phyloP scores from a whole-genome alignment of 176 grass and related monocot species.

The Phragmites australis region DNA sequence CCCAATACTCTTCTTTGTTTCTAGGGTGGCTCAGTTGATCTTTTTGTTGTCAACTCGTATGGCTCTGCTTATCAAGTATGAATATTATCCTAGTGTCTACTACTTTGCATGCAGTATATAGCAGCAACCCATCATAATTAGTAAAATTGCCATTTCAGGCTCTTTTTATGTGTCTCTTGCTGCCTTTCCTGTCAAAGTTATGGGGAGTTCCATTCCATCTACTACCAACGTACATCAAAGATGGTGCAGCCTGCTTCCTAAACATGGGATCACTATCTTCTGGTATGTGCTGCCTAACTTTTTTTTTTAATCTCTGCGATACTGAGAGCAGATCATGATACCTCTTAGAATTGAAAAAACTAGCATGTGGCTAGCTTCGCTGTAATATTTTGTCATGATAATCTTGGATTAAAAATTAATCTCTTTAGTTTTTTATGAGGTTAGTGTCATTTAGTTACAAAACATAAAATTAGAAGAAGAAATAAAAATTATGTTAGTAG shows the following conservation, averaged over 20 bases:
- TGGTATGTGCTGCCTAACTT: slow-evolving; percentile 47
- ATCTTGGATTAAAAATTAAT: no score
- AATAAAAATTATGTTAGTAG: no score
- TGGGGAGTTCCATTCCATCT: slow-evolving; percentile 92
- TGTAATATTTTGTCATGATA: no score
- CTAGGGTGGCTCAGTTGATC: slow-evolving; percentile 90
- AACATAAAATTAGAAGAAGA: no score
- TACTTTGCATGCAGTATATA: slow-evolving; percentile 28
- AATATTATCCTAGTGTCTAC: slow-evolving; percentile 2
- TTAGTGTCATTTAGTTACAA: no score
- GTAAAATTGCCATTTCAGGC: slow-evolving; percentile 59
- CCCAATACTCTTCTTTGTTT: neutral
- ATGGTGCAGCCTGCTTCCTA: slow-evolving; percentile 89
- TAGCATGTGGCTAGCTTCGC: no score
- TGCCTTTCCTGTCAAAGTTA: slow-evolving; percentile 93
- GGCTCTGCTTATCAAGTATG: slow-evolving; percentile 94
- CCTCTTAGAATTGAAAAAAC: neutral
- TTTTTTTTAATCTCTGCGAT: neutral
- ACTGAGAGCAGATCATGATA: neutral
- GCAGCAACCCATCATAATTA: slow-evolving; percentile 7
- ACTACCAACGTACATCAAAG: slow-evolving; percentile 83
- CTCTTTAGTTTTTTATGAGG: no score
- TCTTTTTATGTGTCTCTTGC: slow-evolving; percentile 82
- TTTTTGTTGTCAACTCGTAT: slow-evolving; percentile 97
- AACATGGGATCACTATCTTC: slow-evolving; percentile 87